phyloP scores from a whole-genome alignment of 768 basidiomycete species.

The Trametes cubensis region DNA sequence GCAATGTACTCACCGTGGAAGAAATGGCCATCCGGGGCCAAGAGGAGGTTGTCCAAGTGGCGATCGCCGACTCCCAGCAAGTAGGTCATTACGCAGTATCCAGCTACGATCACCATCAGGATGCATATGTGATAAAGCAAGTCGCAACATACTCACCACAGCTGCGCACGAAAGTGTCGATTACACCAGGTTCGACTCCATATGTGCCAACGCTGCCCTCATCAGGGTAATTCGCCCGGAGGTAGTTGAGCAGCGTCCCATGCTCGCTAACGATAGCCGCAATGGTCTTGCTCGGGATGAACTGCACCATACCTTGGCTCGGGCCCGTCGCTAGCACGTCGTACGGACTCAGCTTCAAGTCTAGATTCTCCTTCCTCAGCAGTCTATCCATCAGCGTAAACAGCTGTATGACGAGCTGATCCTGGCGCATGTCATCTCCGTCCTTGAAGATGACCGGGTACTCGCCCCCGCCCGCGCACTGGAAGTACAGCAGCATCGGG shows the following conservation, averaged over 20 bases:
- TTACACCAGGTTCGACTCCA: slow-evolving; percentile 91
- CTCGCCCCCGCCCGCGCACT: slow-evolving; percentile 79
- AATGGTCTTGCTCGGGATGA: slow-evolving; percentile 93
- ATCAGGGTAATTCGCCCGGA: slow-evolving; percentile 86
- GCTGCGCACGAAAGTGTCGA: slow-evolving; percentile 95
- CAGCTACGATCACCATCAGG: slow-evolving; percentile 57
- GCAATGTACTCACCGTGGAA: slow-evolving; percentile 73
- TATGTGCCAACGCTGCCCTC: slow-evolving; percentile 94
- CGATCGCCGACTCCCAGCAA: slow-evolving; percentile 95
- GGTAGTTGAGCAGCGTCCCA: slow-evolving; percentile 83
- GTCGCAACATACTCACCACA: slow-evolving; percentile 70
- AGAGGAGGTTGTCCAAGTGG: slow-evolving; percentile 91
- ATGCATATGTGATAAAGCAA: background rate
- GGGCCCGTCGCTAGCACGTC: slow-evolving; percentile 92
- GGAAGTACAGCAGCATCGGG: slow-evolving; percentile 89
- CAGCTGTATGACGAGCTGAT: slow-evolving; percentile 97
- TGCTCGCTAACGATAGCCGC: slow-evolving; percentile 93
- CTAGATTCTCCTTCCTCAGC: slow-evolving; percentile 91
- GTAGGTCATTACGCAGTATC: slow-evolving; percentile 97
- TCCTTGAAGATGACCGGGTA: slow-evolving; percentile 99
- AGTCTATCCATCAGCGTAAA: slow-evolving; percentile 97
- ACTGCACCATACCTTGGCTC: slow-evolving; percentile 94
- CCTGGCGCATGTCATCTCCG: slow-evolving; percentile 97
- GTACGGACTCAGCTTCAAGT: slow-evolving; percentile 89
- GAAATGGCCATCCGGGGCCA: slow-evolving; percentile 95